Evolutionary conservation across 2,329 filamentous ascomycete genomes (phyloP).

Genomic region (Fusarium avenaceum): DNA sequence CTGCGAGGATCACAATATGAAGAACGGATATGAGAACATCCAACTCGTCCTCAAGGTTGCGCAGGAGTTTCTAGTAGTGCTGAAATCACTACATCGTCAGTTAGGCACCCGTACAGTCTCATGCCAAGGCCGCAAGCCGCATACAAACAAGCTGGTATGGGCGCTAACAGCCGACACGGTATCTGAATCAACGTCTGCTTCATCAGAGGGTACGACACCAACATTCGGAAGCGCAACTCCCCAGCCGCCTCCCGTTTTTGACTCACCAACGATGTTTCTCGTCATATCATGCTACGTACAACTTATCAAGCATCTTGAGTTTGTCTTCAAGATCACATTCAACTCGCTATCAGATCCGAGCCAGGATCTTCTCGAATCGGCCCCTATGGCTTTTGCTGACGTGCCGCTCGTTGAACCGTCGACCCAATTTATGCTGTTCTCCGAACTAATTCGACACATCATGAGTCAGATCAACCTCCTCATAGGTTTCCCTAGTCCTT

Average conservation of each 20-base stretch:
- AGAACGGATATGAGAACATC: conserved; percentile 41
- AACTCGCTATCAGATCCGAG: conserved; percentile 30
- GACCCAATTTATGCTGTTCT: conserved; percentile 49
- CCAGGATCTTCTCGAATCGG: conserved; percentile 32
- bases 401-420: conserved; percentile 46
- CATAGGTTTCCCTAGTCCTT: conserved; percentile 45
- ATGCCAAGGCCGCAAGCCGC: conserved; percentile 10
- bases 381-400: conserved; percentile 44
- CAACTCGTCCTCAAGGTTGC: conserved; percentile 40
- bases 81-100: conserved; percentile 47
- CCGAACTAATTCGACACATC: conserved; percentile 46
- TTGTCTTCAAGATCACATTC: conserved; percentile 40
- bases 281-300: conserved; percentile 52
- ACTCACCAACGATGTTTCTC: conserved; percentile 48
- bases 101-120: conserved; percentile 29
- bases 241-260: conserved; percentile 33
- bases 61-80: conserved; percentile 48
- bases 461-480: conserved; percentile 47
- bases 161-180: conserved; percentile 11
- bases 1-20: conserved; percentile 18
- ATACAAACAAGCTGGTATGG: conserved; percentile 20
- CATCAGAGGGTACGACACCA: conserved; percentile 4
- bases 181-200: conserved; percentile 13
- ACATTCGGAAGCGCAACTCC: conserved; percentile 9
- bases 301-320: conserved; percentile 46